Conservation (phyloP, 345 rosid species). For the Eucalyptus leucophloia region DNA sequence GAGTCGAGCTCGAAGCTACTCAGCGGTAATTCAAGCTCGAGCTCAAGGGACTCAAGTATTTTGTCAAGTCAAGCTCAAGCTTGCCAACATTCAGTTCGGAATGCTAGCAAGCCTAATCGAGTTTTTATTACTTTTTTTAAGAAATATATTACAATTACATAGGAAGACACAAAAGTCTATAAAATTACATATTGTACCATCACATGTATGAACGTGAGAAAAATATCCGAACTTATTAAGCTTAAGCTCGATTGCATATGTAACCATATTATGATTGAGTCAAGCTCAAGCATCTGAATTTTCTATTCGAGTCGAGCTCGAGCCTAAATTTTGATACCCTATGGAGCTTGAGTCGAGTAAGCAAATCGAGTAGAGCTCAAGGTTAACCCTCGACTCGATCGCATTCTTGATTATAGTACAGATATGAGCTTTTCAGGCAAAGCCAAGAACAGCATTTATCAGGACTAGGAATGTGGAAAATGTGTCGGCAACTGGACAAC, state of each 20-base stretch:
- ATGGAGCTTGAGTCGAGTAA: background rate
- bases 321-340: background rate
- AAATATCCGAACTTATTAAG: background rate
- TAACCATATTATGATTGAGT: background rate
- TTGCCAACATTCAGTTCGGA: background rate
- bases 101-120: background rate
- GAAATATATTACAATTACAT: background rate
- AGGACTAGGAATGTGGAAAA: background rate
- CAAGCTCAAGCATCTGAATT: background rate
- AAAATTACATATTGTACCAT: background rate
- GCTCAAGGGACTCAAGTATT: background rate
- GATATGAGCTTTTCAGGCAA: background rate
- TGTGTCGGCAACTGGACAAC: background rate
- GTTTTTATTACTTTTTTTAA: background rate
- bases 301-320: background rate
- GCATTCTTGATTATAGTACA: background rate
- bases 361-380: background rate
- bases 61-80: background rate
- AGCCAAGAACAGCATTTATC: background rate
- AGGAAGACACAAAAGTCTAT: background rate
- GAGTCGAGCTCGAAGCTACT: background rate
- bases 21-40: background rate
- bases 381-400: background rate
- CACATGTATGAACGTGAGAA: background rate
- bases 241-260: background rate